Conservation (phyloP, 1,139 yeast species). For the Candida albicans region DNA sequence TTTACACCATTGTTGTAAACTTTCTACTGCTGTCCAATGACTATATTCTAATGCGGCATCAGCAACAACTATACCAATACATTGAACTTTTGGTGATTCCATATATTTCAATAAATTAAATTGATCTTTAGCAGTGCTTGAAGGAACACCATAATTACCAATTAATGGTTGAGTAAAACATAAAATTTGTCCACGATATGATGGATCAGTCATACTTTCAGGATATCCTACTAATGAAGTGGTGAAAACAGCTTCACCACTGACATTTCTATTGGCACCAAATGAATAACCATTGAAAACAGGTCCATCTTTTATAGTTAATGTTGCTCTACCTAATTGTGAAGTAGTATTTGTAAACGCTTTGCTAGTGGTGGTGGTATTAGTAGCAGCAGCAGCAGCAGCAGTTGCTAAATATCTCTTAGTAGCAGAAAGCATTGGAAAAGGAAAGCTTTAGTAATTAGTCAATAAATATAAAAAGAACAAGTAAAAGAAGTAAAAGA, state of each 20-base stretch:
- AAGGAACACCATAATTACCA: conserved; percentile 98
- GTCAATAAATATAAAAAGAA: background rate
- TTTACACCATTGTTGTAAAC: conserved; percentile 92
- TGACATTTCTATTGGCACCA: conserved; percentile 87
- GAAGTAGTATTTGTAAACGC: conserved; percentile 37
- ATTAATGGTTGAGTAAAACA: conserved; percentile 96
- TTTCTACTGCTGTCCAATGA: conserved; percentile 99
- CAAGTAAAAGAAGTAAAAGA: background rate
- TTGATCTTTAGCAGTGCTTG: conserved; percentile 75
- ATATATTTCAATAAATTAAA: conserved; percentile 83
- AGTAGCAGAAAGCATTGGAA: conserved; percentile 5
- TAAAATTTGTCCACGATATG: conserved; percentile 92
- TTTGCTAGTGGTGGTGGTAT: too few relatives aligned
- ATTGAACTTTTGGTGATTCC: conserved; percentile 89
- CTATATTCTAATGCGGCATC: conserved; percentile 94
- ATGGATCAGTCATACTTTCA: conserved; percentile 98
- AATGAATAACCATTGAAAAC: conserved; percentile 90
- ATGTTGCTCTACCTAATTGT: conserved; percentile 76
- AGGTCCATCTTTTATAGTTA: conserved; percentile 91
- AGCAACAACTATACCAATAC: conserved; percentile 94
- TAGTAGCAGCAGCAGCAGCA: too few relatives aligned
- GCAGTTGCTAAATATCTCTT: conserved; percentile 39
- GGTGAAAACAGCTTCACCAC: conserved; percentile 97
- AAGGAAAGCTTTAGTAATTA: too few relatives aligned
- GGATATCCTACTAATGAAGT: conserved; percentile 98